phyloP scores from a whole-genome alignment of 495 filamentous ascomycete species.

The Chaetomidium leptoderma region DNA sequence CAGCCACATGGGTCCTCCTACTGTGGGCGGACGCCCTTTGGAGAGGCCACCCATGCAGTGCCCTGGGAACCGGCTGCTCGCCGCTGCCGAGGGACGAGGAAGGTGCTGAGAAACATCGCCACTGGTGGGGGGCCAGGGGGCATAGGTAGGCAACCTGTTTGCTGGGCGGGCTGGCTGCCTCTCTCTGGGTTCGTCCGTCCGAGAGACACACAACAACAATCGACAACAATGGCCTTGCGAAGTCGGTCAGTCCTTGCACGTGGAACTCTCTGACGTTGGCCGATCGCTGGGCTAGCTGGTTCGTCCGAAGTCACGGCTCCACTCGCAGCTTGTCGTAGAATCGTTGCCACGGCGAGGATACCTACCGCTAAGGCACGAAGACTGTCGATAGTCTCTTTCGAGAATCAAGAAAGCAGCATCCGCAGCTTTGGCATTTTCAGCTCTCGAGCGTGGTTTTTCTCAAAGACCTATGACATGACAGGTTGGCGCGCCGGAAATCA shows the following conservation, averaged over 20 bases:
- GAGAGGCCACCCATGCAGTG: not conserved
- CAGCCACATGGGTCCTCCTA: conserved; percentile 8
- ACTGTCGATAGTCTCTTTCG: not conserved
- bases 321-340: not conserved
- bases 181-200: not conserved
- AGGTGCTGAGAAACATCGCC: not conserved
- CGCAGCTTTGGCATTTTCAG: too few species aligned
- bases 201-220: too few species aligned
- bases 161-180: not conserved
- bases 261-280: conserved; percentile 11
- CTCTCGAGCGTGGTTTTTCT: not conserved
- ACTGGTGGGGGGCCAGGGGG: not conserved
- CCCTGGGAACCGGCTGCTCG: not conserved
- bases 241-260: not conserved
- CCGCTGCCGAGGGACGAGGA: not conserved
- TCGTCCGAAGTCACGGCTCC: not conserved
- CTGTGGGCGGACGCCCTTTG: not conserved
- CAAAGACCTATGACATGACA: not conserved
- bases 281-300: not conserved
- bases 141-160: not conserved
- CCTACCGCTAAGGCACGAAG: not conserved
- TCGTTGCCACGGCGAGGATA: conserved; percentile 6
- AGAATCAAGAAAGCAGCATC: not conserved
- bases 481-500: conserved; percentile 5
- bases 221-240: not conserved